These are phyloP conservation scores for Pulveroboletus sp. DNA, from an alignment of 768 basidiomycete genomes.

Conservation along the genomic window DNA sequence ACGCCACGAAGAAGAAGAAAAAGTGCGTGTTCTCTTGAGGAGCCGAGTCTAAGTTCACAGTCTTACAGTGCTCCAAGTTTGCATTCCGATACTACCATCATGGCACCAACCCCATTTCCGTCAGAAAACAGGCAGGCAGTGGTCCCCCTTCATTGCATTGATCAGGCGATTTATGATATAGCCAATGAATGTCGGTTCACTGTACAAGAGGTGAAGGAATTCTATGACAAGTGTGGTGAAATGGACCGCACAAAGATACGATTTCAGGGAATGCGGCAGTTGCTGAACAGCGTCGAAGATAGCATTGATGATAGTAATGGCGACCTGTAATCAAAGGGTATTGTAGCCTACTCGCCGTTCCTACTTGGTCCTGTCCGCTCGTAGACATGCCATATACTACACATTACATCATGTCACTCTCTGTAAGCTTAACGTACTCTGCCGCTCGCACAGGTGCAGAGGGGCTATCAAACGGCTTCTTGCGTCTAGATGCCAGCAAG, in stretches of 20 bases:
- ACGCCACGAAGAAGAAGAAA: constrained; percentile 40
- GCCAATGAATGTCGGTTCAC: constrained; percentile 69
- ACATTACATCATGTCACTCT: constrained; percentile 46
- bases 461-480: constrained; percentile 75
- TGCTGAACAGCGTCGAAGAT: constrained; percentile 29
- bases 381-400: not conserved
- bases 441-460: constrained; percentile 72
- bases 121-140: constrained; percentile 6
- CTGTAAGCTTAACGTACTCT: constrained; percentile 61
- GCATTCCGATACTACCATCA: not conserved
- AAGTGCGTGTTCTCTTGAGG: constrained; percentile 31
- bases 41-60: not conserved
- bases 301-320: constrained; percentile 7
- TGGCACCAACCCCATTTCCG: constrained; percentile 1
- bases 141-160: constrained; percentile 53
- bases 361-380: not conserved
- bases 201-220: constrained; percentile 71
- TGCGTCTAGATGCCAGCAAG: constrained; percentile 45
- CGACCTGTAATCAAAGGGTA: constrained; percentile 3
- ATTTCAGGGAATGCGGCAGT: constrained; percentile 64
- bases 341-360: not conserved
- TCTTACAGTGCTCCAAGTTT: constrained; percentile 3
- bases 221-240: constrained; percentile 69
- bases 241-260: constrained; percentile 59
- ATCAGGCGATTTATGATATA: constrained; percentile 60